phyloP scores from a whole-genome alignment of 129 eudicot species.

The Deinandra increscens region DNA sequence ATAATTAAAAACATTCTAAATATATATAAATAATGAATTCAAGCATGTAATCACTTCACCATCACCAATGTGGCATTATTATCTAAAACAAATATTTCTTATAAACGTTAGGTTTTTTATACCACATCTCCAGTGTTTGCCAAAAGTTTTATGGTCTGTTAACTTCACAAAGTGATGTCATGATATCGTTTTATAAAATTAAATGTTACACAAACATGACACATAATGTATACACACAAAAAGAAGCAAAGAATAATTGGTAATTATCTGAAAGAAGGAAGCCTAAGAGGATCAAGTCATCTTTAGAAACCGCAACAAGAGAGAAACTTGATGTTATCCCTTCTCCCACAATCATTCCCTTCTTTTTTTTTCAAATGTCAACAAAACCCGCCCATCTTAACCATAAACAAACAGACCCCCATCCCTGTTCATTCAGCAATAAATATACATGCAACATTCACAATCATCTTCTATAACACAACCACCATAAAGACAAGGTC shows the following conservation, averaged over 20 bases:
- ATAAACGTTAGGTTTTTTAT: too few relatives aligned
- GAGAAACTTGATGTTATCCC: conserved; percentile 22
- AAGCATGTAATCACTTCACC: too few relatives aligned
- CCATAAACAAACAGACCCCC: neutral
- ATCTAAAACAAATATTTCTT: too few relatives aligned
- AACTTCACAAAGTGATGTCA: too few relatives aligned
- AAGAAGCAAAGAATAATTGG: conserved; percentile 36
- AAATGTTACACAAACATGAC: neutral
- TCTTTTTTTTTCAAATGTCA: conserved; percentile 17
- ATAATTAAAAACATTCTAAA: too few relatives aligned
- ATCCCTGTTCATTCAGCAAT: conserved; percentile 28
- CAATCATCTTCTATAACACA: conserved; percentile 12
- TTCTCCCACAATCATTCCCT: conserved; percentile 23
- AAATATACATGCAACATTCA: conserved; percentile 25
- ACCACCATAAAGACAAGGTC: conserved; percentile 3
- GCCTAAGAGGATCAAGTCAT: conserved; percentile 31
- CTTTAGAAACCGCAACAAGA: conserved; percentile 30
- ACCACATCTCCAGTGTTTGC: too few relatives aligned
- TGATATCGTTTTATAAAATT: neutral
- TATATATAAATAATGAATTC: too few relatives aligned
- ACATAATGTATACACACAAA: neutral
- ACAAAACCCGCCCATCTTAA: conserved; percentile 2
- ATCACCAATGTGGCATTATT: too few relatives aligned
- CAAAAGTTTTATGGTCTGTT: too few relatives aligned
- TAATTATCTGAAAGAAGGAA: conserved; percentile 17